Evolutionary conservation across 2,329 filamentous ascomycete genomes (phyloP).

Genomic region (Eutypella sp.): DNA sequence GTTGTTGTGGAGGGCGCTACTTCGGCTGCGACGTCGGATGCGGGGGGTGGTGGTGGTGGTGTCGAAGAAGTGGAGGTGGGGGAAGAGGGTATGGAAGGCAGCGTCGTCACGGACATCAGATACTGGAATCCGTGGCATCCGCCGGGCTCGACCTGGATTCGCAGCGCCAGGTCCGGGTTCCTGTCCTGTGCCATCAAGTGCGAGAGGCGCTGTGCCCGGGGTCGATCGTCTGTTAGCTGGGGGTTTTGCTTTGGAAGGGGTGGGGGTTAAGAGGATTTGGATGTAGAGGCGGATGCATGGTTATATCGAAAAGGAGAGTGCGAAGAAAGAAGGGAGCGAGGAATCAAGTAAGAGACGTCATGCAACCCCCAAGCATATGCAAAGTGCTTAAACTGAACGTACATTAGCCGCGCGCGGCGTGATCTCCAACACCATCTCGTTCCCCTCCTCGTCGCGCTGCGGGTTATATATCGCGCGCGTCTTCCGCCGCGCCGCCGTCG

Average conservation of each 20-base stretch:
- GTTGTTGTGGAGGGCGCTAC: slow-evolving; percentile 26
- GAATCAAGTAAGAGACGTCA: no score
- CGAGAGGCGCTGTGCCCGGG: slow-evolving; percentile 55
- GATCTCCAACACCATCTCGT: slow-evolving; percentile 78
- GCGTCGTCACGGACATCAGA: slow-evolving; percentile 75
- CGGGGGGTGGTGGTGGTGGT: background rate
- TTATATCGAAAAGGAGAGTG: background rate
- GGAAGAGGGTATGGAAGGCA: slow-evolving; percentile 36
- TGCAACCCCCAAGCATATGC: no score
- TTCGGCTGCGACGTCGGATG: slow-evolving; percentile 7
- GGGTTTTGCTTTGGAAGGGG: background rate
- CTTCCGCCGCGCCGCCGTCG: slow-evolving; percentile 29
- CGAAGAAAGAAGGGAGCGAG: background rate
- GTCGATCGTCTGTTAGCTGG: slow-evolving; percentile 1
- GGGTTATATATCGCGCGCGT: slow-evolving; percentile 63
- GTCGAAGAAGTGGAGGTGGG: slow-evolving; percentile 9
- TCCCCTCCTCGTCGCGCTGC: slow-evolving; percentile 73
- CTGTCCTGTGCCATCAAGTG: slow-evolving; percentile 68
- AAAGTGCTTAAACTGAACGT: no score
- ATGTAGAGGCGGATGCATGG: background rate
- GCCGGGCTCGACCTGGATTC: slow-evolving; percentile 86
- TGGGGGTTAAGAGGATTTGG: no score
- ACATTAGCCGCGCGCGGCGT: slow-evolving; percentile 78
- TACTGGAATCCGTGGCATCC: slow-evolving; percentile 99
- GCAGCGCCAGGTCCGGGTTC: slow-evolving; percentile 80